These are phyloP conservation scores for Salix koriyanagi DNA, from an alignment of 345 rosid genomes.

Conservation along the genomic window DNA sequence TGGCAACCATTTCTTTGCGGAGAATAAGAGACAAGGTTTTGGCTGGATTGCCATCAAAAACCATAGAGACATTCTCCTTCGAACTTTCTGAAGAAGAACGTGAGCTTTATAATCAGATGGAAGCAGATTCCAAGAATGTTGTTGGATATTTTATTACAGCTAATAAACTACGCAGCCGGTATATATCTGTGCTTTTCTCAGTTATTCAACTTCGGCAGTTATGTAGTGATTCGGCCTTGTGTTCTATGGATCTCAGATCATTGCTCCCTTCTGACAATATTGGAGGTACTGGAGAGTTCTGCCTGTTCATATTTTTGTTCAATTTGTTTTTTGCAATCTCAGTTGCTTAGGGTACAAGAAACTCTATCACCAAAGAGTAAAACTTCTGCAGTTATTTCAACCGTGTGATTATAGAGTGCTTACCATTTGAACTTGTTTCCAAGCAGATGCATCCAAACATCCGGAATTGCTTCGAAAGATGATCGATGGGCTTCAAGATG, in stretches of 20 bases:
- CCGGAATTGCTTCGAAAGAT: slow-evolving; percentile 78
- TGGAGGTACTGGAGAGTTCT: slow-evolving; percentile 51
- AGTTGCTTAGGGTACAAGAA: neutral
- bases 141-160: slow-evolving; percentile 48
- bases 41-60: slow-evolving; percentile 72
- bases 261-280: slow-evolving; percentile 45
- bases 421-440: slow-evolving; percentile 14
- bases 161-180: slow-evolving; percentile 49
- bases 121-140: slow-evolving; percentile 62
- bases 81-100: slow-evolving; percentile 79
- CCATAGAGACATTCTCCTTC: slow-evolving; percentile 54
- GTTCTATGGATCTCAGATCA: slow-evolving; percentile 63
- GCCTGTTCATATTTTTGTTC: neutral
- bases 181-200: slow-evolving; percentile 67
- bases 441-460: slow-evolving; percentile 69
- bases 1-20: slow-evolving; percentile 74
- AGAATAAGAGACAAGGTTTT: slow-evolving; percentile 71
- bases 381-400: neutral
- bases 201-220: slow-evolving; percentile 82
- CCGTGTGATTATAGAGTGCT: neutral
- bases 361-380: no score
- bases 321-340: neutral
- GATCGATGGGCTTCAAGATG: slow-evolving; percentile 62
- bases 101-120: slow-evolving; percentile 70
- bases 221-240: slow-evolving; percentile 59